Percentiles rank a stretch among this genome's conserved stretches.
Evolutionary conservation across 2,329 filamentous ascomycete genomes (phyloP).

Genomic region (Alternaria conjuncta): DNA sequence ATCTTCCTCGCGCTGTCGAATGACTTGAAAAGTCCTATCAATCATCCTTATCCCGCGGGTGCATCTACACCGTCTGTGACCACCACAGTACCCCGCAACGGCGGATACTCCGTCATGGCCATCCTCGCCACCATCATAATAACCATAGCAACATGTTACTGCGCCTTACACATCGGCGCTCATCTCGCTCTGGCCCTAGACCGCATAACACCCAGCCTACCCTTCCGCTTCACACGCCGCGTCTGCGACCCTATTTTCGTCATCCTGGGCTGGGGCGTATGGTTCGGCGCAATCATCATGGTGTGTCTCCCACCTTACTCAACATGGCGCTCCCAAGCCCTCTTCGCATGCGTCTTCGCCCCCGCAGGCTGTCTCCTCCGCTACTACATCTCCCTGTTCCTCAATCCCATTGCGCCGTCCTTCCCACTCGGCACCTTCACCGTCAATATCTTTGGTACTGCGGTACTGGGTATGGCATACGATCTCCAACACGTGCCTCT

Average conservation of each 20-base stretch:
- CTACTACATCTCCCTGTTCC: slow-evolving; percentile 72
- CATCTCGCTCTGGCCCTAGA: slow-evolving; percentile 73
- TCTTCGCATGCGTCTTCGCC: slow-evolving; percentile 82
- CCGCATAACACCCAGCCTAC: slow-evolving; percentile 65
- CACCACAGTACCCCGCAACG: slow-evolving; percentile 60
- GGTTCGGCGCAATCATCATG: slow-evolving; percentile 78
- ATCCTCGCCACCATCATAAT: slow-evolving; percentile 75
- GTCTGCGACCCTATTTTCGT: slow-evolving; percentile 69
- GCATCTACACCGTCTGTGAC: slow-evolving; percentile 37
- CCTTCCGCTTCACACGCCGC: slow-evolving; percentile 63
- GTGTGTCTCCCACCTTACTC: slow-evolving; percentile 72
- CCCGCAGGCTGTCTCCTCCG: slow-evolving; percentile 78
- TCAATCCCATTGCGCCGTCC: slow-evolving; percentile 70
- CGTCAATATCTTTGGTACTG: slow-evolving; percentile 80
- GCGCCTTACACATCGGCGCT: slow-evolving; percentile 72
- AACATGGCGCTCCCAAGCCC: slow-evolving; percentile 74
- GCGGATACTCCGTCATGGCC: slow-evolving; percentile 84
- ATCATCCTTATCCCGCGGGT: slow-evolving; percentile 39
- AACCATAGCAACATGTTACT: slow-evolving; percentile 73
- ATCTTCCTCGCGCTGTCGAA: slow-evolving; percentile 81
- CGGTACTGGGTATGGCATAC: slow-evolving; percentile 75
- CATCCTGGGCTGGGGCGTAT: slow-evolving; percentile 73
- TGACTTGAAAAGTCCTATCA: slow-evolving; percentile 64
- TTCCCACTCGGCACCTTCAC: slow-evolving; percentile 89
- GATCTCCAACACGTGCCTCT: slow-evolving; percentile 74